Evolutionary conservation across 139 green algal species (phyloP).

Genomic region (Desmodesmus armatus): DNA sequence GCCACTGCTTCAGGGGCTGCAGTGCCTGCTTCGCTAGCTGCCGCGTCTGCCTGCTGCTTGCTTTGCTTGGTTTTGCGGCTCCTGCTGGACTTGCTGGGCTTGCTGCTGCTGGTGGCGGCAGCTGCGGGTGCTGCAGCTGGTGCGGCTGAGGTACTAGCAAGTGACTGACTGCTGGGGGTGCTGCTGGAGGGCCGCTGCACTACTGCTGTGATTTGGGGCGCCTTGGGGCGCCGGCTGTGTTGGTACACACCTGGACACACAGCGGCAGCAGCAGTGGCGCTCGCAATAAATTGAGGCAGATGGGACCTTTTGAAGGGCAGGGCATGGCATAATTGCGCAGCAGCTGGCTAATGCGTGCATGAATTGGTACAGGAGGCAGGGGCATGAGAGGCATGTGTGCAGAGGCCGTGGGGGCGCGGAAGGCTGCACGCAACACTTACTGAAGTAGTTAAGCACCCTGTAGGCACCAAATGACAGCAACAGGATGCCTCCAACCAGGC

Average conservation of each 20-base stretch:
- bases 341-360: neutral
- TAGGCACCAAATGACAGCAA: constrained; percentile 40
- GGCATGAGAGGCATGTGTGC: no score
- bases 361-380: no score
- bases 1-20: constrained; percentile 16
- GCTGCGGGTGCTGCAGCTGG: neutral
- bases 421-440: no score
- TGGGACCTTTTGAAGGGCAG: no score
- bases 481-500: constrained; percentile 24
- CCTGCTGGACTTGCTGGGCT: neutral
- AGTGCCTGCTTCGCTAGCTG: neutral
- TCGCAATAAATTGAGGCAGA: neutral
- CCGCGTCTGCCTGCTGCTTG: constrained; percentile 31
- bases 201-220: neutral
- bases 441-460: constrained; percentile 30
- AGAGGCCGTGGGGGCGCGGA: no score
- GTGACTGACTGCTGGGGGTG: neutral
- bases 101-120: neutral
- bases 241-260: constrained; percentile 40
- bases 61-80: constrained; percentile 26
- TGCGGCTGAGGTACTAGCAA: constrained; percentile 18
- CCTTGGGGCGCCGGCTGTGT: neutral
- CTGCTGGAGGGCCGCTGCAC: constrained; percentile 1
- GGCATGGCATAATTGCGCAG: no score
- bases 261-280: neutral